These are phyloP conservation scores for Macrotyloma uniflorum DNA, from an alignment of 306 rosid genomes.

Conservation along the genomic window DNA sequence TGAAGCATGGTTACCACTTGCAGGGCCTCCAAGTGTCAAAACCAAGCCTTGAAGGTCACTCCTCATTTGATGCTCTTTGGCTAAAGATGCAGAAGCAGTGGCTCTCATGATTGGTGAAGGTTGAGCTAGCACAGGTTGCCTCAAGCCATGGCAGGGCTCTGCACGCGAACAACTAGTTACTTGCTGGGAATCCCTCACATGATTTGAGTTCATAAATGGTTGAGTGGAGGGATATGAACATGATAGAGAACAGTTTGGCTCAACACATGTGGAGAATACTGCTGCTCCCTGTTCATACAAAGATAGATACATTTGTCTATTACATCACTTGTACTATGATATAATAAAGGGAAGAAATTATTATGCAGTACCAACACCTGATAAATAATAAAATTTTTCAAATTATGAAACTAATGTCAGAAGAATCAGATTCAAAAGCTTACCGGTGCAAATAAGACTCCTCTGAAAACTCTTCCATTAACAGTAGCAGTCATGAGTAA, in stretches of 20 bases:
- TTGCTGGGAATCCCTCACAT: slow-evolving; percentile 41
- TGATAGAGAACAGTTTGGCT: slow-evolving; percentile 44
- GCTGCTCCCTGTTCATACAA: slow-evolving; percentile 57
- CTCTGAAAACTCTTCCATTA: slow-evolving; percentile 75
- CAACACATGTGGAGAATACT: slow-evolving; percentile 40
- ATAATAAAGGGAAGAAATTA: too few species aligned
- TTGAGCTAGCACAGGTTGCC: slow-evolving; percentile 30
- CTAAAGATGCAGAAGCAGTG: slow-evolving; percentile 29
- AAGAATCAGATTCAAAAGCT: slow-evolving; percentile 39
- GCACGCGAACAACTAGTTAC: slow-evolving; percentile 35
- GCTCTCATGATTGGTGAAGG: slow-evolving; percentile 51
- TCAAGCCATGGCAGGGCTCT: slow-evolving; percentile 43
- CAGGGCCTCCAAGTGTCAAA: slow-evolving; percentile 88
- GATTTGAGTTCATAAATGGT: slow-evolving; percentile 45
- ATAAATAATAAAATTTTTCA: too few species aligned
- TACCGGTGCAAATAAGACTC: slow-evolving; percentile 89
- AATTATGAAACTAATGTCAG: too few species aligned
- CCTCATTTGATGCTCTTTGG: slow-evolving; percentile 62
- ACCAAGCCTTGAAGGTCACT: slow-evolving; percentile 82
- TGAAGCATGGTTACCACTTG: slow-evolving; percentile 50
- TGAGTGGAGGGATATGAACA: slow-evolving; percentile 38
- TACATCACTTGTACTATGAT: not conserved
- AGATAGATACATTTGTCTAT: slow-evolving; percentile 6
- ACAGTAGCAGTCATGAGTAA: slow-evolving; percentile 81
- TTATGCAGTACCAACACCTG: too few species aligned